Evolutionary conservation across 2,329 filamentous ascomycete genomes (phyloP).

Genomic region (Verticillium tricorpus): DNA sequence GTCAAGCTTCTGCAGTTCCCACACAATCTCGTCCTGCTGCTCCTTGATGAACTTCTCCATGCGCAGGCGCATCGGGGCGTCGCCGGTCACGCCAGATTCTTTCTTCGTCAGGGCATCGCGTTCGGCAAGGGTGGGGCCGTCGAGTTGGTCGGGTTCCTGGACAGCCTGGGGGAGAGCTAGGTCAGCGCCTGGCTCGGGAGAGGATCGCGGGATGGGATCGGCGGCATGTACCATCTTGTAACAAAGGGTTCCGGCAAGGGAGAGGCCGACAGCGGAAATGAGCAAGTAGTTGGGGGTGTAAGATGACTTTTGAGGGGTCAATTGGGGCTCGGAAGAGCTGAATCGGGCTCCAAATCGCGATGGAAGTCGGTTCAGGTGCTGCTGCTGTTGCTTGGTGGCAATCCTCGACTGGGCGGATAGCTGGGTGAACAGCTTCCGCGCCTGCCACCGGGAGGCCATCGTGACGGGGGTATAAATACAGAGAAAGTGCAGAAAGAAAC

Average conservation of each 20-base stretch:
- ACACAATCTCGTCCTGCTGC: constrained; percentile 84
- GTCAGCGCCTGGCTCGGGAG: constrained; percentile 9
- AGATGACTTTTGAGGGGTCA: constrained; percentile 6
- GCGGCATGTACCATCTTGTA: constrained; percentile 52
- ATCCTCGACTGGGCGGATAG: constrained; percentile 2
- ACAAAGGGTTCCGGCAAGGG: constrained; percentile 46
- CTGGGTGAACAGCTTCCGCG: constrained; percentile 4
- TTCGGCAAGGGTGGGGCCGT: constrained; percentile 72
- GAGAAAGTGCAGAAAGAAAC: not conserved
- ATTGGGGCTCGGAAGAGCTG: constrained; percentile 11
- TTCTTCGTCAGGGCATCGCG: constrained; percentile 78
- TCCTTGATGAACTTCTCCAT: constrained; percentile 97
- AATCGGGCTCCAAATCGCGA: constrained; percentile 3
- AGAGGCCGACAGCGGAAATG: constrained; percentile 37
- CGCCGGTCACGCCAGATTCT: constrained; percentile 66
- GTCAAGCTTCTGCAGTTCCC: constrained; percentile 77
- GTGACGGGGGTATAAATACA: constrained; percentile 1
- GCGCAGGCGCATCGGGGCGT: constrained; percentile 91
- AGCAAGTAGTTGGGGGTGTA: constrained; percentile 8
- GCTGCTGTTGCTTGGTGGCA: not conserved
- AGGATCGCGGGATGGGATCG: constrained; percentile 6
- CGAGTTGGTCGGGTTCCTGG: constrained; percentile 42
- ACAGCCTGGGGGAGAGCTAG: constrained; percentile 27
- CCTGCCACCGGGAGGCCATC: not conserved
- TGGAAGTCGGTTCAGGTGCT: not conserved